A percentile compares a stretch with the other conserved stretches of the same genome.
These are phyloP conservation scores for Colletotrichum sp. DNA, from an alignment of 2,329 filamentous ascomycete species.

Conservation along the genomic window DNA sequence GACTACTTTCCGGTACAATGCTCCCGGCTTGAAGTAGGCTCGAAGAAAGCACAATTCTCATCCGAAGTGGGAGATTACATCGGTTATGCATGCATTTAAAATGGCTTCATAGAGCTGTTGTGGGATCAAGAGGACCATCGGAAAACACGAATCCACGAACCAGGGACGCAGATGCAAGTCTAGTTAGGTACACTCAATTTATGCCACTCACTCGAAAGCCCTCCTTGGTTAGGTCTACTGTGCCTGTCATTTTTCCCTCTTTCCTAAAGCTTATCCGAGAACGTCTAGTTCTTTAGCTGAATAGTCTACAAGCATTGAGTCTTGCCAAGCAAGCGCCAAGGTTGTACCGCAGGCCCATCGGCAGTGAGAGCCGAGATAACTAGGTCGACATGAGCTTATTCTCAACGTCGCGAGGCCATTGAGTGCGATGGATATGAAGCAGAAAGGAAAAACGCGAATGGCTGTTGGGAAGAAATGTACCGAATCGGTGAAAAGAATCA, in stretches of 20 bases:
- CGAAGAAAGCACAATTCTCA: background rate
- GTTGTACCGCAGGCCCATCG: background rate
- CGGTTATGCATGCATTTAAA: background rate
- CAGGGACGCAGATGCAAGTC: background rate
- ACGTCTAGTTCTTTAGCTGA: rapidly evolving
- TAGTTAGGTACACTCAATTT: background rate
- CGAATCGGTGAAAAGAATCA: background rate
- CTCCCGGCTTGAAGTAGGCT: background rate
- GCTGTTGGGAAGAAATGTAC: rapidly evolving
- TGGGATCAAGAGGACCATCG: background rate
- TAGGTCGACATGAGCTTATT: background rate
- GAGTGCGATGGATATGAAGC: rapidly evolving
- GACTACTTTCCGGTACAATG: conserved; percentile 13
- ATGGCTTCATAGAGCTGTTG: background rate
- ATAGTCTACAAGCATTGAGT: background rate
- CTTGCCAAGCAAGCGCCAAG: background rate
- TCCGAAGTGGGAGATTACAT: background rate
- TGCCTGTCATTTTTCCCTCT: rapidly evolving
- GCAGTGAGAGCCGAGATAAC: background rate
- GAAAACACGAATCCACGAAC: background rate
- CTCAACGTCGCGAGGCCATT: background rate
- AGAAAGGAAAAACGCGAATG: rapidly evolving
- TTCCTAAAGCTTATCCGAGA: background rate
- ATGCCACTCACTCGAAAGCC: background rate
- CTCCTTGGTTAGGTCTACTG: rapidly evolving